Evolutionary conservation across 2,329 filamentous ascomycete genomes (phyloP).

Genomic region (Fusarium sp.): DNA sequence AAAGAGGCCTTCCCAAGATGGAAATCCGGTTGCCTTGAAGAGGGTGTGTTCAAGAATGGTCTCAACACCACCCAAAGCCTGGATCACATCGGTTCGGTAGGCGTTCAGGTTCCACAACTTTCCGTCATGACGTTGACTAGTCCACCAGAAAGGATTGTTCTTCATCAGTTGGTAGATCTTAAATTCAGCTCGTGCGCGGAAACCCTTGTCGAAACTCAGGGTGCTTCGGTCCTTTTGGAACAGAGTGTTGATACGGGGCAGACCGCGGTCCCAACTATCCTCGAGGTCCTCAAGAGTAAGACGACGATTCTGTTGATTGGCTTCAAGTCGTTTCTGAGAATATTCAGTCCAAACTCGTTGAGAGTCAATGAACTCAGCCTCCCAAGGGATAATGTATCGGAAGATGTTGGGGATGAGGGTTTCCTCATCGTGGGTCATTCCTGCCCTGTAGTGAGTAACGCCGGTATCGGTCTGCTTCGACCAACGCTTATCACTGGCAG

Average conservation of each 20-base stretch:
- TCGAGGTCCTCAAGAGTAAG: slow-evolving; percentile 96
- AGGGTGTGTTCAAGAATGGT: slow-evolving; percentile 97
- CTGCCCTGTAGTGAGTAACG: slow-evolving; percentile 95
- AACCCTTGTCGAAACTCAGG: slow-evolving; percentile 97
- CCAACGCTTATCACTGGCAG: slow-evolving; percentile 97
- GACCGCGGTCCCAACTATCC: slow-evolving; percentile 97
- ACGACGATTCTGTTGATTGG: slow-evolving; percentile 95
- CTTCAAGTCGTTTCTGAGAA: slow-evolving; percentile 96
- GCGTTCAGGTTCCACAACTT: slow-evolving; percentile 98
- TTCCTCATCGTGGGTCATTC: slow-evolving; percentile 98
- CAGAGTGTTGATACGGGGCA: slow-evolving; percentile 97
- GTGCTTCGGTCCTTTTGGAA: slow-evolving; percentile 99
- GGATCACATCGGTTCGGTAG: slow-evolving; percentile 96
- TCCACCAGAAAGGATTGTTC: slow-evolving; percentile 99
- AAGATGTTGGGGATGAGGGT: slow-evolving; percentile 99
- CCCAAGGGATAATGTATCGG: slow-evolving; percentile 99
- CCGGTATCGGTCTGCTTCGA: slow-evolving; percentile 98
- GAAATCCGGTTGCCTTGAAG: slow-evolving; percentile 97
- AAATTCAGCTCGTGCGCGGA: slow-evolving; percentile 94
- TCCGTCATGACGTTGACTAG: slow-evolving; percentile 94
- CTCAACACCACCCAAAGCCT: slow-evolving; percentile 95
- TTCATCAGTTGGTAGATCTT: slow-evolving; percentile 99
- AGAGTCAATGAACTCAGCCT: slow-evolving; percentile 98
- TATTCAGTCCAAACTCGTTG: slow-evolving; percentile 99
- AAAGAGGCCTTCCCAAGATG: slow-evolving; percentile 96